These are phyloP conservation scores for Phytophthora megakarya DNA, from an alignment of 352 stramenopile species.

Conservation along the genomic window DNA sequence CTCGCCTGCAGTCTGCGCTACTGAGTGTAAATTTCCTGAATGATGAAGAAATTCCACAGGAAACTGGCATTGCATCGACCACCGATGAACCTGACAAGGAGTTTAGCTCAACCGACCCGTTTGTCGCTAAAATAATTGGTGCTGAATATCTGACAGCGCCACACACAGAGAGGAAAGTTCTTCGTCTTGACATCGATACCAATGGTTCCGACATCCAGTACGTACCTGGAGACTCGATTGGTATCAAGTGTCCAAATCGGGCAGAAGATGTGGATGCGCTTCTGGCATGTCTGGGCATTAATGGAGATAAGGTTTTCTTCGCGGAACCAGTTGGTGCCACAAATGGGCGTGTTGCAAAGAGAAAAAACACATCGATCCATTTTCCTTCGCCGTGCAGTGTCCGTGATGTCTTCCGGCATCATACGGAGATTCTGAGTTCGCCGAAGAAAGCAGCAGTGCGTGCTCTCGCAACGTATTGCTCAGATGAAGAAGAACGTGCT, in stretches of 20 bases:
- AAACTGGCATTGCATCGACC: neutral
- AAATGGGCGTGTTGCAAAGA: slow-evolving; percentile 32
- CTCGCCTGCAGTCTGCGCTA: slow-evolving; percentile 58
- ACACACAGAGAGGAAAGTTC: slow-evolving; percentile 59
- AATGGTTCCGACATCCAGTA: slow-evolving; percentile 61
- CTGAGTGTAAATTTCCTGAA: slow-evolving; percentile 51
- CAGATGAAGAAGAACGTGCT: slow-evolving; percentile 60
- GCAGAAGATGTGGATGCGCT: slow-evolving; percentile 66
- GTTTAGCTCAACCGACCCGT: slow-evolving; percentile 55
- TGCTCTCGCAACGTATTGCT: slow-evolving; percentile 68
- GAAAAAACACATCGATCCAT: slow-evolving; percentile 43
- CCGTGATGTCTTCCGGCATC: slow-evolving; percentile 70
- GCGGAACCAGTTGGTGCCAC: slow-evolving; percentile 39
- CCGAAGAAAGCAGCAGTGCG: slow-evolving; percentile 82
- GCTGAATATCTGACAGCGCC: slow-evolving; percentile 59
- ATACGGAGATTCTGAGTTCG: slow-evolving; percentile 83
- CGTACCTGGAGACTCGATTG: slow-evolving; percentile 84
- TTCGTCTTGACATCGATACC: slow-evolving; percentile 58
- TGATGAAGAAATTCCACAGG: slow-evolving; percentile 18
- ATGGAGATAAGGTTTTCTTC: slow-evolving; percentile 38
- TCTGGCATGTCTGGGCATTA: slow-evolving; percentile 55
- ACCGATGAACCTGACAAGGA: slow-evolving; percentile 27
- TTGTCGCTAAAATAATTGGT: slow-evolving; percentile 43
- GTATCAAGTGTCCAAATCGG: slow-evolving; percentile 84
- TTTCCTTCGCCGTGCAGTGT: slow-evolving; percentile 69